Percentiles rank a stretch among this genome's conserved stretches.
Conservation (phyloP, 768 basidiomycete genomes). For the Leucosporidium creatinivorum region DNA sequence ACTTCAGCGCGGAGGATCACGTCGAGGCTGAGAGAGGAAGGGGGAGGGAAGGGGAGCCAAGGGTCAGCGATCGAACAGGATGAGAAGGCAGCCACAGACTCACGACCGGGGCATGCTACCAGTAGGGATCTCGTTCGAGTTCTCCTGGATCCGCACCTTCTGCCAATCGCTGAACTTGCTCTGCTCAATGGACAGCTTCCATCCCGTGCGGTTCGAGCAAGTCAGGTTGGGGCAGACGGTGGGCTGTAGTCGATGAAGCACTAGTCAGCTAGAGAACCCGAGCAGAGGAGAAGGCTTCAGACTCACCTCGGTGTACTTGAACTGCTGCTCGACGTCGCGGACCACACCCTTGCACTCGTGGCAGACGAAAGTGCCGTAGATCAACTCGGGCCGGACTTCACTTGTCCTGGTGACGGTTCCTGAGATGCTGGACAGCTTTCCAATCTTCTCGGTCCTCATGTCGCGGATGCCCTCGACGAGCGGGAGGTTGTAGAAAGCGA, state of each 20-base stretch:
- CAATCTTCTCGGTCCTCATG: constrained; percentile 84
- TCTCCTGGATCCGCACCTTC: constrained; percentile 97
- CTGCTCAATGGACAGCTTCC: constrained; percentile 91
- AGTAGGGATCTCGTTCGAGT: constrained; percentile 95
- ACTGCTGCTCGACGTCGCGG: constrained; percentile 94
- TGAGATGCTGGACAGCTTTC: constrained; percentile 86
- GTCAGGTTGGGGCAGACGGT: constrained; percentile 87
- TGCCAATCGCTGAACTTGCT: constrained; percentile 99
- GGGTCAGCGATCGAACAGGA: neutral
- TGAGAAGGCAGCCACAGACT: constrained; percentile 17
- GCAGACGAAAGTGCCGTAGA: constrained; percentile 89
- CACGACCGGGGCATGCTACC: constrained; percentile 85
- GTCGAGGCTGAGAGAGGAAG: constrained; percentile 57
- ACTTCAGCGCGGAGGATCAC: constrained; percentile 91
- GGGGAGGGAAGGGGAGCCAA: neutral
- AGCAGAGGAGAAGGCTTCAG: neutral
- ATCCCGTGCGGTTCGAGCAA: constrained; percentile 79
- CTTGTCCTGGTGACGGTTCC: constrained; percentile 96
- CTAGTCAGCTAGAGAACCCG: no score
- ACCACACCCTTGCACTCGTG: constrained; percentile 78
- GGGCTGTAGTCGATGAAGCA: constrained; percentile 52
- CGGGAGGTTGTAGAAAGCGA: constrained; percentile 92
- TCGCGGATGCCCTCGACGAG: constrained; percentile 88
- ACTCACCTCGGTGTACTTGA: constrained; percentile 92
- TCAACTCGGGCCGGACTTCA: constrained; percentile 89